Evolutionary conservation across 805 yeast genomes (phyloP), one percentile per base, ranked within the genome.

Genomic region (Wickerhamomyces sydowiorum): DNA sequence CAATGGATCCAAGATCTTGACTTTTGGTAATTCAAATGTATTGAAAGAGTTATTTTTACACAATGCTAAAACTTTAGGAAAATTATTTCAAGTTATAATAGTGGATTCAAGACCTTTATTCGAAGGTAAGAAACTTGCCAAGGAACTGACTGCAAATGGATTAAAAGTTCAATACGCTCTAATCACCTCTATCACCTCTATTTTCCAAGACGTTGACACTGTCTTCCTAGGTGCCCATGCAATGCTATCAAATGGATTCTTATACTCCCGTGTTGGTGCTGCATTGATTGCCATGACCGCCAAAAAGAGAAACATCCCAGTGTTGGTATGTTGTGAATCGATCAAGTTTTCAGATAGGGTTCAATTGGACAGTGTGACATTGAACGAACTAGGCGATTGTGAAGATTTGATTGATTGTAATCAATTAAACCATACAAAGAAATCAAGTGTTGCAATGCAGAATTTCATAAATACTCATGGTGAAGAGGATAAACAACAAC

Each of bases 181-280:
- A 49, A 77, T 93, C 45, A 83, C 81, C 41, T 83, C 96, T 17
- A 69, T 93, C 38, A 77, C 90, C 4, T 80, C 93, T 21, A 80
- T 88, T 9, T 73, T 93, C 53, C 85, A 82, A 52, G 89, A 86
- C 60, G 91, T 93, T 27, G 93, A 93, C 53, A 83, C 85, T 50
- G 95, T 93, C 7, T 84, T 93, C 61, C 69, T 93, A 28, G 99
- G 99, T 14, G 98, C 98, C 0, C 98, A 93, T 60, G 95, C 97
- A 25, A 89, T 93, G 86, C 73, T 93, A 43, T 88, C 97, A 8
- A 93, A 93, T 59, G 99, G 99, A 1, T 78, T 89, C 60, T 72
- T 93, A 43, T 89, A 86, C 59, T 86, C 97, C 2, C 77, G 99
- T 47, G 97, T 88, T 15, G 99, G 99, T 19, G 83, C 97, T 7